phyloP scores from a whole-genome alignment of 176 grass and related monocot genomes.

The Cenchrus purpureus region DNA sequence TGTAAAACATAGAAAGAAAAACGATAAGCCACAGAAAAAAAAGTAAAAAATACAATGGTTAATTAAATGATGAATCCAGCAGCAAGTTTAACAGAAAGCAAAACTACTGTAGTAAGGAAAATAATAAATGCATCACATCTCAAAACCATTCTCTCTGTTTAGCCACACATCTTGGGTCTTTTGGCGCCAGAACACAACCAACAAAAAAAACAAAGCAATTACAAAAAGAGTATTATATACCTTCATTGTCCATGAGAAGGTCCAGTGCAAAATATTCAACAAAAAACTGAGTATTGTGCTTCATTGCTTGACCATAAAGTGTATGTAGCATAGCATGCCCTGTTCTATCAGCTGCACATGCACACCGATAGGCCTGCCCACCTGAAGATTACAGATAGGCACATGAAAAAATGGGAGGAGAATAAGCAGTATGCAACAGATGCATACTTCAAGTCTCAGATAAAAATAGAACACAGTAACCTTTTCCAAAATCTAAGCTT shows the following conservation, averaged over 20 bases:
- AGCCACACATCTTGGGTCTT: background rate
- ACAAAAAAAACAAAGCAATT: background rate
- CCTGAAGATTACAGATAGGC: slow-evolving; percentile 47
- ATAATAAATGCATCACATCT: background rate
- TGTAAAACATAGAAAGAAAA: too few relatives aligned
- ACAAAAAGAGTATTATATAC: slow-evolving; percentile 61
- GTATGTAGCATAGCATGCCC: slow-evolving; percentile 95
- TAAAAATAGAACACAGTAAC: slow-evolving; percentile 35
- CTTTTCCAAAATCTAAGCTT: slow-evolving; percentile 99
- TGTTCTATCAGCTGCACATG: slow-evolving; percentile 93
- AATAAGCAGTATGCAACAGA: background rate
- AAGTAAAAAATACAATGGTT: slow-evolving; percentile 14
- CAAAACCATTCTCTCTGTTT: background rate
- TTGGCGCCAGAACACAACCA: background rate
- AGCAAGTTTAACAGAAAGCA: slow-evolving; percentile 7
- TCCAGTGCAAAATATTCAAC: slow-evolving; percentile 89
- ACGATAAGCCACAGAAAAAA: slow-evolving; percentile 1
- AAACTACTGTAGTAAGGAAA: background rate
- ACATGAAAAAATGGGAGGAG: background rate
- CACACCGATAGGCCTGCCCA: slow-evolving; percentile 92
- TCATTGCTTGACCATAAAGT: slow-evolving; percentile 97
- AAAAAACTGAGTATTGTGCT: slow-evolving; percentile 98
- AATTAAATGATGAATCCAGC: background rate
- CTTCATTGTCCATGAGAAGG: slow-evolving; percentile 70
- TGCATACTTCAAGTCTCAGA: background rate